Conservation (phyloP, 225 moss, liverwort and hornwort species). For the Neckera pumila region DNA sequence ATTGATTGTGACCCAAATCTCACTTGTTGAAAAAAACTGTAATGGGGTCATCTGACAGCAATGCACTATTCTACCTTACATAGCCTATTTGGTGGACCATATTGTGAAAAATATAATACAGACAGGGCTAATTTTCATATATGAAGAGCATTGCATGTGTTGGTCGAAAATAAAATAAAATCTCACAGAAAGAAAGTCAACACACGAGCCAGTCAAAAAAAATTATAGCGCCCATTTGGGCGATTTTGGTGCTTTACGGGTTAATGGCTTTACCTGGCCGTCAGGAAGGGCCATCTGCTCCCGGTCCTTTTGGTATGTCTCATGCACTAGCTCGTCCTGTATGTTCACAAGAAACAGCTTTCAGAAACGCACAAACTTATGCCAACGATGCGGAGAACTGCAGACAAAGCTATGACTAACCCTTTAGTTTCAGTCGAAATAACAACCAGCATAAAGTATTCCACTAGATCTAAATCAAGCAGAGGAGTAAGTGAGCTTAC, state of each 20-base stretch:
- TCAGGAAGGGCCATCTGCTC: conserved; percentile 61
- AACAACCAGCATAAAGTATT: background rate
- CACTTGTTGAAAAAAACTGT: no score
- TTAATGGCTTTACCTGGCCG: conserved; percentile 43
- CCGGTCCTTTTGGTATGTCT: conserved; percentile 69
- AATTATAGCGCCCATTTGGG: background rate
- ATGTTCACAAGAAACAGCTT: background rate
- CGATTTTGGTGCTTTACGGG: background rate
- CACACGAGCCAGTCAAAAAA: background rate
- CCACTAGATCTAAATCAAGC: background rate
- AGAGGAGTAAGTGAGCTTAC: conserved; percentile 28
- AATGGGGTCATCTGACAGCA: no score
- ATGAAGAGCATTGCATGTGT: background rate
- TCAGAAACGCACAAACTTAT: background rate
- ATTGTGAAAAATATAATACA: background rate
- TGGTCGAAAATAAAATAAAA: background rate
- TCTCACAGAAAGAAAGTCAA: background rate
- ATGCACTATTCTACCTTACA: no score
- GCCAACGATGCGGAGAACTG: background rate
- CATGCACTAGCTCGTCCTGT: conserved; percentile 79
- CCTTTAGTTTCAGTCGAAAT: background rate
- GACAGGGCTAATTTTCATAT: no score
- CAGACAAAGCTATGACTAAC: background rate
- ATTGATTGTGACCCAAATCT: no score
- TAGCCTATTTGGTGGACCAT: background rate